Evolutionary conservation across 352 stramenopile species (phyloP).

Genomic region (Aphanomyces astaci): DNA sequence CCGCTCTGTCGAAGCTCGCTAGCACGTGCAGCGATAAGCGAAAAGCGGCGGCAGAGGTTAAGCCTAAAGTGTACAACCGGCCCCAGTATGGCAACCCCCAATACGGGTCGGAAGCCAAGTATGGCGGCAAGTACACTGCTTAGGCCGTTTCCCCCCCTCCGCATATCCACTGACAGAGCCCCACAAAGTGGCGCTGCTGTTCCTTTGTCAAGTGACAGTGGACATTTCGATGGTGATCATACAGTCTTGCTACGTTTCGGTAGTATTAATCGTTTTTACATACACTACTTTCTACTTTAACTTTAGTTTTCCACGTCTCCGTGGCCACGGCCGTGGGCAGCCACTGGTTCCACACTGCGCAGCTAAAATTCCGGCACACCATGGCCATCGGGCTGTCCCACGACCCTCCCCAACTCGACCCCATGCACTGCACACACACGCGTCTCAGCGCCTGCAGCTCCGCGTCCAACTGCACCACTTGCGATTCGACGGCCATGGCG

Average conservation of each 20-base stretch:
- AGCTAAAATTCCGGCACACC: slow-evolving; percentile 7
- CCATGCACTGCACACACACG: slow-evolving; percentile 15
- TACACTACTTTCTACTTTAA: too few relatives aligned
- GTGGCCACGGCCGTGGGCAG: neutral
- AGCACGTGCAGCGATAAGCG: neutral
- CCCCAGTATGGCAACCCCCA: neutral
- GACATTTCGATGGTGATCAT: neutral
- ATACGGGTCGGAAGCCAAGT: neutral
- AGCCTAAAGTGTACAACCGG: neutral
- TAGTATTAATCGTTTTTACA: neutral
- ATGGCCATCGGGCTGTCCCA: neutral
- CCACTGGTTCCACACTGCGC: slow-evolving; percentile 19
- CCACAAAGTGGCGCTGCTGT: slow-evolving; percentile 12
- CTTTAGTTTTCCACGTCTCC: neutral
- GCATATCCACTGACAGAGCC: slow-evolving; percentile 19
- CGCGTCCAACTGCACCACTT: neutral
- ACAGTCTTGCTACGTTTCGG: neutral
- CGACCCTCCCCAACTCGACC: neutral
- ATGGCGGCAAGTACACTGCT: neutral
- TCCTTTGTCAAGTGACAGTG: slow-evolving; percentile 23
- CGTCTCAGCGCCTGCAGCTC: neutral
- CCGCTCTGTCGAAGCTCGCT: neutral
- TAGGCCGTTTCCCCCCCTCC: neutral
- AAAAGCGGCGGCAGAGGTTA: neutral
- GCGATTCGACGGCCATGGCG: neutral